These are phyloP conservation scores for Psidium friedrichsthalianum DNA, from an alignment of 345 rosid genomes.

Conservation along the genomic window DNA sequence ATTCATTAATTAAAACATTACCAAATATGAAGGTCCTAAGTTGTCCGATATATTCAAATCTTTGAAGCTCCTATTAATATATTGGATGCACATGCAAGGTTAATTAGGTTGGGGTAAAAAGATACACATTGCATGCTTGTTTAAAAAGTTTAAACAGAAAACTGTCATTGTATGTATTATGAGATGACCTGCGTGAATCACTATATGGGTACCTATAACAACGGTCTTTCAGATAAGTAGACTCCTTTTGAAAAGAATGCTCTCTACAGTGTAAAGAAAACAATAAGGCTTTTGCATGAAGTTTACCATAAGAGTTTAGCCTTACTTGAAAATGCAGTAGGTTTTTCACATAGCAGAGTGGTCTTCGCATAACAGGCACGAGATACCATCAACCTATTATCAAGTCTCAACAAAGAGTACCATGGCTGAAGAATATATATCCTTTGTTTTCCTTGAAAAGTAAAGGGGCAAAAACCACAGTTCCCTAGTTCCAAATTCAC, in stretches of 20 bases:
- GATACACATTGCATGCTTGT: neutral
- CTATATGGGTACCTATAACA: neutral
- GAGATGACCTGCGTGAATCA: neutral
- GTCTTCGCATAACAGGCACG: neutral
- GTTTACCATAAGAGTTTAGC: neutral
- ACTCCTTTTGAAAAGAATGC: neutral
- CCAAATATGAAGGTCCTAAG: neutral
- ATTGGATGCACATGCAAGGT: neutral
- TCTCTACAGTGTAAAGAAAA: neutral
- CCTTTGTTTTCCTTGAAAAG: neutral
- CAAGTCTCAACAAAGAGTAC: neutral
- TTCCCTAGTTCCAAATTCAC: neutral
- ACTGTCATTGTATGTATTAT: neutral
- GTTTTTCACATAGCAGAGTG: neutral
- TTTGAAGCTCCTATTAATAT: neutral
- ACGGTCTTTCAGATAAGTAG: neutral
- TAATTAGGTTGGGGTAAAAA: neutral
- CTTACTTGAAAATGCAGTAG: neutral
- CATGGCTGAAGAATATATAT: neutral
- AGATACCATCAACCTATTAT: neutral
- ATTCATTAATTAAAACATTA: neutral
- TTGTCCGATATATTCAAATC: neutral
- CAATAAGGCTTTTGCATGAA: neutral
- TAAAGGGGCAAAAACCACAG: neutral
- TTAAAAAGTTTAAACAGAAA: neutral